A percentile compares a stretch with the other conserved stretches of the same genome.
These are phyloP conservation scores for Wickerhamiella sergipiensis DNA, from an alignment of 805 yeast species.

Conservation along the genomic window DNA sequence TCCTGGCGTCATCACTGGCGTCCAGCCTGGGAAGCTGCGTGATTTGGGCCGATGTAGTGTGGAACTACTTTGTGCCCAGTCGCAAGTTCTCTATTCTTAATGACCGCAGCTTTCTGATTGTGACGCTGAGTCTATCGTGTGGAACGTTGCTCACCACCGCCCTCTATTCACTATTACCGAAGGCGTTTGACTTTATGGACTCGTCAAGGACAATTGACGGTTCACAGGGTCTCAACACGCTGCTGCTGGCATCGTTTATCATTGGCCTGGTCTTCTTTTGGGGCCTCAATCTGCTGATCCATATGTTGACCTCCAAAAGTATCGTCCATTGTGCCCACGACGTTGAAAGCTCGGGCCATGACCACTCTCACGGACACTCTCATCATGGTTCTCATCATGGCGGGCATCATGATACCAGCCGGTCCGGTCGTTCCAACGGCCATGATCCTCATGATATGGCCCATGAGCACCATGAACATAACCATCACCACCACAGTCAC, in stretches of 20 bases:
- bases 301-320: conserved; percentile 62
- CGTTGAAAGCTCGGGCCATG: neutral
- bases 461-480: neutral
- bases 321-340: conserved; percentile 62
- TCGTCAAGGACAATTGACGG: conserved; percentile 13
- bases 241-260: conserved; percentile 34
- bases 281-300: conserved; percentile 50
- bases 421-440: too few relatives aligned
- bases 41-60: conserved; percentile 47
- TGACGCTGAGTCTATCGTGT: conserved; percentile 61
- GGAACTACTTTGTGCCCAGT: conserved; percentile 31
- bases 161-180: conserved; percentile 64
- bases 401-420: too few relatives aligned
- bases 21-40: conserved; percentile 60
- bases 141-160: conserved; percentile 76
- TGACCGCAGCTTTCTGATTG: conserved; percentile 53
- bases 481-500: neutral
- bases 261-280: conserved; percentile 52
- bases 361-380: neutral
- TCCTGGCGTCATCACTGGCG: conserved; percentile 50
- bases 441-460: too few relatives aligned
- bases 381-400: too few relatives aligned
- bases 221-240: conserved; percentile 23
- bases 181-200: conserved; percentile 35
- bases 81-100: conserved; percentile 41